Base-by-base conservation (phyloP, 2,329 filamentous ascomycete genomes). In the Pseudogymnoascus sp. region DNA sequence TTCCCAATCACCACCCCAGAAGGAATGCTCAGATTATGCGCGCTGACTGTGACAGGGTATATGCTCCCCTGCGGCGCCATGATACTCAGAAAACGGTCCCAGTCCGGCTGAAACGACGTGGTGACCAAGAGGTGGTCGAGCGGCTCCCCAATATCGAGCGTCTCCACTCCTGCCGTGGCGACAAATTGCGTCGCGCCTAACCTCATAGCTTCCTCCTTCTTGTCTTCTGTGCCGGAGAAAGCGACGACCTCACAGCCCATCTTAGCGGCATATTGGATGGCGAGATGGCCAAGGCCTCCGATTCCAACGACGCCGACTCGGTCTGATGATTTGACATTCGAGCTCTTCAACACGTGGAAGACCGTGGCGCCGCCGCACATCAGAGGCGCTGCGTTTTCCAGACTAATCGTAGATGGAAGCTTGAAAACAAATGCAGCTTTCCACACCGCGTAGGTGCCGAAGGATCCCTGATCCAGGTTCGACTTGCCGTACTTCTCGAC, bases 11-110 rank as follows among this genome's bases (percentile, higher is more conserved):
- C 64, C 2, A 68, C 69, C 68, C 71, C 68, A 28, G 73, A 72
- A 8, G 73, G 73, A 19, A 74, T 71, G 13, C 54, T 67, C 28
- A 74, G 60, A 57, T 73, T 68, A 13, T 67, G 69, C 6, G 89
- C 84, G 0, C 87, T 85, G 1, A 83, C 83, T 14, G 86, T 87
- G 57, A 92, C 80, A 72, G 89, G 85, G 66, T 89, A 81, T 68
- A 89, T 83, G 5, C 78, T 79, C 3, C 86, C 86, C 48, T 83
- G 80, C 6, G 80, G 75, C 62, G 82, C 80, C 61, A 90, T 78
- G 28, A 91, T 78, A 6, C 77, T 71, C 61, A 92, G 77, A 74
- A 89, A 90, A 63, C 77, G 75, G 61, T 89, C 73, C 6, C 87
- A 87, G 85, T 90, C 87, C n/a, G 72, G 72, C 36, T 71, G 69